A percentile compares a stretch with the other conserved stretches of the same genome.
These are phyloP conservation scores for Porogramme epimiltina DNA, from an alignment of 1,284 basidiomycete genomes.

Conservation along the genomic window DNA sequence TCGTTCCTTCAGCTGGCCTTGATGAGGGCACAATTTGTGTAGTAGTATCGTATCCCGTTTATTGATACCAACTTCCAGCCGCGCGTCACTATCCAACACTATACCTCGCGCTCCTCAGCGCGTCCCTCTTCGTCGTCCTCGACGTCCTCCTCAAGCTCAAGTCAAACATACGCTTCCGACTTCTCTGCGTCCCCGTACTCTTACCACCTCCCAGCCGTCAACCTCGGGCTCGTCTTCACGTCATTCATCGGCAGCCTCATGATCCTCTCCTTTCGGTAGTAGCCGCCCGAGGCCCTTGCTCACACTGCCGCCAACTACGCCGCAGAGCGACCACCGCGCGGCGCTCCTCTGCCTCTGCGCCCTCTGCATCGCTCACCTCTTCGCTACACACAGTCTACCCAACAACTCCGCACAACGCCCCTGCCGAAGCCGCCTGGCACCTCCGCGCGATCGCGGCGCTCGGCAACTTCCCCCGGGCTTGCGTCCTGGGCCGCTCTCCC, in stretches of 20 bases:
- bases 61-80: too few relatives aligned
- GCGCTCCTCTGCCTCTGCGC: constrained; percentile 6
- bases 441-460: not conserved
- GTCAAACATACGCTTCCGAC: not conserved
- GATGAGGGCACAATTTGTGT: too few relatives aligned
- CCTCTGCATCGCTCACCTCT: constrained; percentile 16
- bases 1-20: too few relatives aligned
- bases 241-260: not conserved
- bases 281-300: constrained; percentile 11
- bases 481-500: too few relatives aligned
- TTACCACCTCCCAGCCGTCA: not conserved
- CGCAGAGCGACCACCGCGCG: not conserved
- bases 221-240: not conserved
- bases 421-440: not conserved
- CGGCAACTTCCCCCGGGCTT: too few relatives aligned
- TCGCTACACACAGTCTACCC: not conserved
- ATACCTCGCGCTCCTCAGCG: constrained; percentile 1
- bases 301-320: constrained; percentile 13
- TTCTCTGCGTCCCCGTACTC: not conserved
- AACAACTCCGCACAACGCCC: not conserved
- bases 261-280: not conserved
- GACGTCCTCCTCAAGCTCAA: not conserved
- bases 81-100: constrained; percentile 3
- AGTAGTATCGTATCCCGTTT: too few relatives aligned
- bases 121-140: constrained; percentile 20